Evolutionary conservation across 2,329 filamentous ascomycete genomes (phyloP).

Genomic region (Aspergillus udagawae): DNA sequence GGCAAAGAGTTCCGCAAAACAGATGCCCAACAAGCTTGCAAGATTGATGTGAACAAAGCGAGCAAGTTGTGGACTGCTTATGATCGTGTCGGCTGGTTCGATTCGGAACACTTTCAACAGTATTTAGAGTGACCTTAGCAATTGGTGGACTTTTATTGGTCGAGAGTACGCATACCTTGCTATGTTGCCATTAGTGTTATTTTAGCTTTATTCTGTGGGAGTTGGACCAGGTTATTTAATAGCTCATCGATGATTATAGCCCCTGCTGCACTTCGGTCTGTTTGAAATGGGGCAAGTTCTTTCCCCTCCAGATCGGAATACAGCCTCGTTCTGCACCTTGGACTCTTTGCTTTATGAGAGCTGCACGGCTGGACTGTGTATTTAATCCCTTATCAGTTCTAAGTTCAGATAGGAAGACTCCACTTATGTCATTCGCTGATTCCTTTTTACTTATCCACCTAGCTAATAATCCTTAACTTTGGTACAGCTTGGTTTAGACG

Average conservation of each 20-base stretch:
- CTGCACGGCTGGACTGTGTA: not conserved
- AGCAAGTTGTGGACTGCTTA: conserved; percentile 89
- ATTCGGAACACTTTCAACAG: conserved; percentile 49
- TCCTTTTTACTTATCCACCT: not conserved
- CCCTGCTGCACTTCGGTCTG: no score
- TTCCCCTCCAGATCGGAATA: not conserved
- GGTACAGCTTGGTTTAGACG: not conserved
- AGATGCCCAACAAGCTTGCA: conserved; percentile 92
- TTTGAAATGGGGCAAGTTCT: not conserved
- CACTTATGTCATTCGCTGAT: not conserved
- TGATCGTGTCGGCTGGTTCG: conserved; percentile 80
- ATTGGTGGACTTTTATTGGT: not conserved
- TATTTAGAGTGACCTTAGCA: conserved; percentile 28
- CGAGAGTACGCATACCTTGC: not conserved
- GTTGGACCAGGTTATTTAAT: not conserved
- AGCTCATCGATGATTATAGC: not conserved
- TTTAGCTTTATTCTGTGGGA: not conserved
- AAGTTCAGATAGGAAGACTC: not conserved
- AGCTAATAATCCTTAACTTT: not conserved
- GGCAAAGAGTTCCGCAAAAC: conserved; percentile 91
- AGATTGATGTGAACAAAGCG: conserved; percentile 97
- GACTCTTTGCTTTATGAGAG: not conserved
- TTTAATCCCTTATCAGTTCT: not conserved
- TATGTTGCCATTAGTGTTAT: not conserved
- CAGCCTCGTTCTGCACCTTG: not conserved